These are phyloP conservation scores for Setaria viridis DNA, from an alignment of 202 grass and related monocot species.

Conservation along the genomic window DNA sequence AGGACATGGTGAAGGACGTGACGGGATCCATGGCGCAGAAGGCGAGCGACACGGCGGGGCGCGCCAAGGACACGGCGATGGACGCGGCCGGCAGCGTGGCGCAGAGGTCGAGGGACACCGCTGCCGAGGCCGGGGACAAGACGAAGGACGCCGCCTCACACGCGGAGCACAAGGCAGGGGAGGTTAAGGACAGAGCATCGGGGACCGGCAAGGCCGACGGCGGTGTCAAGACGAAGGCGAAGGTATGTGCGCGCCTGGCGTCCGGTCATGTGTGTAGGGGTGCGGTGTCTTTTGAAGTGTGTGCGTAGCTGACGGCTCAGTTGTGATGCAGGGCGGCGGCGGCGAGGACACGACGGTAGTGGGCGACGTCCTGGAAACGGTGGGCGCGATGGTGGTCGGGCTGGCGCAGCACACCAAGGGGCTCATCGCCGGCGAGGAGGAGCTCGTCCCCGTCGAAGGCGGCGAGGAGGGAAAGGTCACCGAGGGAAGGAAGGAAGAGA, in stretches of 20 bases:
- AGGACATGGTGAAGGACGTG: conserved; percentile 32
- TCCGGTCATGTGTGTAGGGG: too few relatives aligned
- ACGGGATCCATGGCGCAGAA: conserved; percentile 12
- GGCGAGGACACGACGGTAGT: conserved; percentile 32
- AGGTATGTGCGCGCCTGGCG: conserved; percentile 21
- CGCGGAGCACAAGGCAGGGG: not conserved
- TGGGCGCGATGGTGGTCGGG: conserved; percentile 66
- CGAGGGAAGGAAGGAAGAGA: conserved; percentile 21
- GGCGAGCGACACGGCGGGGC: not conserved
- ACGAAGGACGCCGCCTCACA: not conserved
- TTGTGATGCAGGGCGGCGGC: conserved; percentile 29
- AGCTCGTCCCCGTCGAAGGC: conserved; percentile 29
- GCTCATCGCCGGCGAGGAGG: conserved; percentile 71
- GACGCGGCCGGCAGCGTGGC: conserved; percentile 3
- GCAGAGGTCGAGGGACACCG: conserved; percentile 47
- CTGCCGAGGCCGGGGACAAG: conserved; percentile 15
- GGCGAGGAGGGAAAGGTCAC: conserved; percentile 6
- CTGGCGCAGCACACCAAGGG: conserved; percentile 62
- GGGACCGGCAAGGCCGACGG: not conserved
- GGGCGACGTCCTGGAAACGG: conserved; percentile 62
- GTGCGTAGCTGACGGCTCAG: conserved; percentile 34
- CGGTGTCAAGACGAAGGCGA: conserved; percentile 16
- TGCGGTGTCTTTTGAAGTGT: not conserved
- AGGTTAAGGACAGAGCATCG: conserved; percentile 26
- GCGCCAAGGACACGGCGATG: conserved; percentile 24